phyloP scores from a whole-genome alignment of 2,329 filamentous ascomycete genomes.

The Xenoacremonium recifei region DNA sequence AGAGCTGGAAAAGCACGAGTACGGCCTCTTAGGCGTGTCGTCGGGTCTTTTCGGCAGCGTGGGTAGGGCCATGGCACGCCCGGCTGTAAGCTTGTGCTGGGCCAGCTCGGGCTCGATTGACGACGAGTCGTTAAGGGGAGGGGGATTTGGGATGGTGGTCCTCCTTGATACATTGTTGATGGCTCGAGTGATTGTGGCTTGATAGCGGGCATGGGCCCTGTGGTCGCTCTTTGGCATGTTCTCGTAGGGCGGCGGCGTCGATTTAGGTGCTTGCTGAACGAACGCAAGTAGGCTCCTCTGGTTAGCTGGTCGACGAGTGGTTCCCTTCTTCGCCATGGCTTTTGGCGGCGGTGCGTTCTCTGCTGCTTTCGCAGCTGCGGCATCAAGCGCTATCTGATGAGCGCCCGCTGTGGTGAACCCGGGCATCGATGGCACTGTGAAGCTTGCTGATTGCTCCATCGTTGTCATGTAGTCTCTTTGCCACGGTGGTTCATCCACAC shows the following conservation, averaged over 20 bases:
- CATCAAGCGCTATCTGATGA: conserved; percentile 44
- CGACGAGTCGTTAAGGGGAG: no score
- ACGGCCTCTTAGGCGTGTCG: conserved; percentile 40
- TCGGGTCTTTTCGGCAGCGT: conserved; percentile 23
- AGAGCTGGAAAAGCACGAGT: conserved; percentile 60
- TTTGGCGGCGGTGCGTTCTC: conserved; percentile 17
- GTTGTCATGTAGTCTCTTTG: conserved; percentile 54
- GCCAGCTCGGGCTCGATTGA: conserved; percentile 30
- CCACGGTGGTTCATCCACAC: conserved; percentile 33
- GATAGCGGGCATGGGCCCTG: conserved; percentile 22
- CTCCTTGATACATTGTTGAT: conserved; percentile 11
- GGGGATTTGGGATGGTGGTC: conserved; percentile 4
- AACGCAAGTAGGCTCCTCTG: conserved; percentile 45
- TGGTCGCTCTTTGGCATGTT: conserved; percentile 16
- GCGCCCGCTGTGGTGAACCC: conserved; percentile 63
- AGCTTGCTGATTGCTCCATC: conserved; percentile 57
- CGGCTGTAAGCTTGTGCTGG: conserved; percentile 42
- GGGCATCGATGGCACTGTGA: conserved; percentile 56
- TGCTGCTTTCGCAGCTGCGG: conserved; percentile 15
- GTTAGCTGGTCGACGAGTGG: conserved; percentile 33
- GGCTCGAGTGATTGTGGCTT: conserved; percentile 22
- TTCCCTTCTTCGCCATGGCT: conserved; percentile 21
- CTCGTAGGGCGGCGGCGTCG: conserved; percentile 5
- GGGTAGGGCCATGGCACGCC: conserved; percentile 35
- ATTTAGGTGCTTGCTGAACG: conserved; percentile 27